phyloP scores from a whole-genome alignment of 768 basidiomycete genomes.

The Pulveroboletus sp. region DNA sequence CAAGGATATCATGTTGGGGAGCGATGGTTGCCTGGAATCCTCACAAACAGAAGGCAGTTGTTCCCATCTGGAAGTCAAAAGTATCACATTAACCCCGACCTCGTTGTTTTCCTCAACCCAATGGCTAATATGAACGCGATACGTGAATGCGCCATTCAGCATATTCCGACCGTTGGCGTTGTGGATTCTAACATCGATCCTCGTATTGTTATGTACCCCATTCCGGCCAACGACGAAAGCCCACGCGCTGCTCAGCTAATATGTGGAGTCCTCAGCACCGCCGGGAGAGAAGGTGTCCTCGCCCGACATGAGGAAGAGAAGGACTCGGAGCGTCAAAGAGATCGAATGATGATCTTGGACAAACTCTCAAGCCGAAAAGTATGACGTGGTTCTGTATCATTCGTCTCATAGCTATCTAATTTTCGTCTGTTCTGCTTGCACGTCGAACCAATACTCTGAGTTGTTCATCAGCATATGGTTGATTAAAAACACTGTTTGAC shows the following conservation, averaged over 20 bases:
- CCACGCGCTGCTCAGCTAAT: conserved; percentile 87
- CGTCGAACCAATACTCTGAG: conserved; percentile 66
- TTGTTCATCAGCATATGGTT: conserved; percentile 16
- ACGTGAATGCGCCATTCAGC: conserved; percentile 83
- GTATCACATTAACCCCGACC: conserved; percentile 70
- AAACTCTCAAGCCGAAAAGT: conserved; percentile 15
- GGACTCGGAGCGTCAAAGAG: conserved; percentile 20
- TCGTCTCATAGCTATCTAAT: conserved; percentile 20
- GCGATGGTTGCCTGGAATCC: conserved; percentile 91
- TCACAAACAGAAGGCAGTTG: conserved; percentile 80
- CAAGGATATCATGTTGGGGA: conserved; percentile 85
- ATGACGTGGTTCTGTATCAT: conserved; percentile 12
- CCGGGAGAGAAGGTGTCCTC: conserved; percentile 70
- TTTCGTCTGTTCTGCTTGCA: conserved; percentile 45
- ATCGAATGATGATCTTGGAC: conserved; percentile 25
- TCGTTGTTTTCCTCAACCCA: conserved; percentile 90
- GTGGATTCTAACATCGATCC: conserved; percentile 96
- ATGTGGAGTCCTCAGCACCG: conserved; percentile 84
- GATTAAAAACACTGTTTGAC: conserved; percentile 27
- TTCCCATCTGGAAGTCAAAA: conserved; percentile 57
- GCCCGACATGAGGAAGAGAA: conserved; percentile 33
- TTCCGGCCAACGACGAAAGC: conserved; percentile 97
- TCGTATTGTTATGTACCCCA: conserved; percentile 94
- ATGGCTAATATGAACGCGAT: conserved; percentile 79
- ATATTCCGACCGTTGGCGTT: conserved; percentile 91